Percentiles rank a stretch among this genome's conserved stretches.
Evolutionary conservation across 23 red algal species (phyloP).

Genomic region (Pyropia yezoensis): DNA sequence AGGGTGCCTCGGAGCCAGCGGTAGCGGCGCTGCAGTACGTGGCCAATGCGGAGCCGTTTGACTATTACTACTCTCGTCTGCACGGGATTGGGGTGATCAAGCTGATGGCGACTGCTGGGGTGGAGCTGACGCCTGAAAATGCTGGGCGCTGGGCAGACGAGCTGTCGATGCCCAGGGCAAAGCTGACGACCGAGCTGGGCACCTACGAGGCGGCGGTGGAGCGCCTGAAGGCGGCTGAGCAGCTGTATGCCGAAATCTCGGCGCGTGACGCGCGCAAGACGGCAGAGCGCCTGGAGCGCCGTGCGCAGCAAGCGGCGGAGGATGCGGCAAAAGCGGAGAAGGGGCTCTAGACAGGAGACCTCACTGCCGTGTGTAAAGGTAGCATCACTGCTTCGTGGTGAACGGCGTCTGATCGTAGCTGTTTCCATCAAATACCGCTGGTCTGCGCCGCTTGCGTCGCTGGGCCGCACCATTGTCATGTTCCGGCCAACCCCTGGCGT

Average conservation of each 20-base stretch:
- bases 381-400: too few species aligned
- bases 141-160: conserved; percentile 48
- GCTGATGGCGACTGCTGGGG: conserved; percentile 44
- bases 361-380: too few species aligned
- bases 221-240: conserved; percentile 70
- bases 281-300: conserved; percentile 64
- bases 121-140: conserved; percentile 32
- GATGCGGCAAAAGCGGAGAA: conserved; percentile 51
- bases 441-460: too few species aligned
- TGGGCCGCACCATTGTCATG: too few species aligned
- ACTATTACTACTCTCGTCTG: conserved; percentile 68
- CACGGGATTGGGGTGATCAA: conserved; percentile 72
- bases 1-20: conserved; percentile 20
- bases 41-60: conserved; percentile 24
- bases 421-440: too few species aligned
- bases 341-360: not conserved
- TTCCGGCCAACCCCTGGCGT: too few species aligned
- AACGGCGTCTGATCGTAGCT: too few species aligned
- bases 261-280: conserved; percentile 68
- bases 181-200: conserved; percentile 48
- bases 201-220: conserved; percentile 55
- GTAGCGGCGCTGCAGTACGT: conserved; percentile 43
- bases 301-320: conserved; percentile 52
- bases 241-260: conserved; percentile 74
- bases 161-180: conserved; percentile 19